phyloP scores from a whole-genome alignment of 2,329 filamentous ascomycete genomes.

The Thielaviopsis euricoi region DNA sequence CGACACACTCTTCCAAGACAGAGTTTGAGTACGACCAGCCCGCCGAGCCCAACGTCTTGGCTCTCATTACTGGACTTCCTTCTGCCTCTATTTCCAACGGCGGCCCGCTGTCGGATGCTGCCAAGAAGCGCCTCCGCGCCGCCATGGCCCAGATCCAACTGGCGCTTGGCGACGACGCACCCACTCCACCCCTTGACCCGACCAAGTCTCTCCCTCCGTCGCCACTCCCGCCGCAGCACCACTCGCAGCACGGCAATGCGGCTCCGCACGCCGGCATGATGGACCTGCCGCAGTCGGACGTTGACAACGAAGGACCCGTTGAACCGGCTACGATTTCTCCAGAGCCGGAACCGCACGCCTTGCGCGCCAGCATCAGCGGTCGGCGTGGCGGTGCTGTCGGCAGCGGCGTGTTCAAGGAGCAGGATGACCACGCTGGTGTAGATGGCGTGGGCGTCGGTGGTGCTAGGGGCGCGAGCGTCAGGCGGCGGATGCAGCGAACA shows the following conservation, averaged over 20 bases:
- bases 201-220: slow-evolving; percentile 4
- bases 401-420: no score
- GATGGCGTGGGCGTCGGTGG: no score
- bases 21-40: slow-evolving; percentile 2
- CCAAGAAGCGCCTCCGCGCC: slow-evolving; percentile 29
- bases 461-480: no score
- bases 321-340: slow-evolving; percentile 4
- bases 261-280: neutral
- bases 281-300: slow-evolving; percentile 4
- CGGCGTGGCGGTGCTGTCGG: no score
- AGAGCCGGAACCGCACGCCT: neutral
- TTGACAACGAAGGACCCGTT: neutral
- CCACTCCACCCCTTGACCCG: slow-evolving; percentile 5
- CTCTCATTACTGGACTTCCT: slow-evolving; percentile 32
- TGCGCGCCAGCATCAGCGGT: no score
- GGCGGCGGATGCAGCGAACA: no score
- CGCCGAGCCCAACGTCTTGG: slow-evolving; percentile 18
- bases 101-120: slow-evolving; percentile 24
- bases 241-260: neutral
- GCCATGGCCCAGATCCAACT: slow-evolving; percentile 8
- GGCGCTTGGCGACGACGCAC: slow-evolving; percentile 6
- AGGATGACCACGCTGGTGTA: no score
- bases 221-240: neutral
- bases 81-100: slow-evolving; percentile 24
- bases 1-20: slow-evolving; percentile 8